Conservation (phyloP, 345 rosid genomes). For the Murraya paniculata region DNA sequence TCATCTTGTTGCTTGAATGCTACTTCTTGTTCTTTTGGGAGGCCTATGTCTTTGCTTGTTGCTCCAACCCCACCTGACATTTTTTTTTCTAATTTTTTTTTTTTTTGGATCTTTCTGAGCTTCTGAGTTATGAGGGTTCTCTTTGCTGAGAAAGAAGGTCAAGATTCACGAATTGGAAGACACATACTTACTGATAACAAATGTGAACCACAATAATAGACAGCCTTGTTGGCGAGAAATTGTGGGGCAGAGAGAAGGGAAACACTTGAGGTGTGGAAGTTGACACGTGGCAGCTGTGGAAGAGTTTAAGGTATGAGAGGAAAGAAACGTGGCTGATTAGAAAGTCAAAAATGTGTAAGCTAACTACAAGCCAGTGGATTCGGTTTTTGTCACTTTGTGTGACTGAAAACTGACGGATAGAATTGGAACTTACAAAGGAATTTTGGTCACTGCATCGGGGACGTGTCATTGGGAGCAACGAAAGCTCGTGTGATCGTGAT, state of each 20-base stretch:
- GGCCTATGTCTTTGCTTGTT: constrained; percentile 45
- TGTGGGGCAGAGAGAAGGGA: background rate
- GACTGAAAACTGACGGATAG: no score
- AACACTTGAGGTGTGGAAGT: constrained; percentile 3
- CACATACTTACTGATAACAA: no score
- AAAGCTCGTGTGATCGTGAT: no score
- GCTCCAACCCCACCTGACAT: constrained; percentile 92
- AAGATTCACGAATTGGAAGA: background rate
- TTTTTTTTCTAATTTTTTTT: background rate
- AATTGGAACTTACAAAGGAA: no score
- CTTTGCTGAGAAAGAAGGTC: background rate
- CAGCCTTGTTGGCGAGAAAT: background rate
- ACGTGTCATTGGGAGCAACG: no score
- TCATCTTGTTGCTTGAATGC: constrained; percentile 22
- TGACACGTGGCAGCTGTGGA: constrained; percentile 19
- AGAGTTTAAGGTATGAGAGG: background rate
- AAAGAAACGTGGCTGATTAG: background rate
- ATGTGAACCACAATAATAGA: background rate
- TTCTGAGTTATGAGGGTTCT: background rate
- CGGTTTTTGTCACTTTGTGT: background rate
- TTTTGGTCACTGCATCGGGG: no score
- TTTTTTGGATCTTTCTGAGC: no score
- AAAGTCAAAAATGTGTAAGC: background rate
- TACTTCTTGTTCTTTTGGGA: constrained; percentile 44
- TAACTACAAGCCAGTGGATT: background rate